Percentiles rank a stretch among this genome's conserved stretches.
Conservation (phyloP, 2,329 filamentous ascomycete genomes). For the Colletotrichum sp. region DNA sequence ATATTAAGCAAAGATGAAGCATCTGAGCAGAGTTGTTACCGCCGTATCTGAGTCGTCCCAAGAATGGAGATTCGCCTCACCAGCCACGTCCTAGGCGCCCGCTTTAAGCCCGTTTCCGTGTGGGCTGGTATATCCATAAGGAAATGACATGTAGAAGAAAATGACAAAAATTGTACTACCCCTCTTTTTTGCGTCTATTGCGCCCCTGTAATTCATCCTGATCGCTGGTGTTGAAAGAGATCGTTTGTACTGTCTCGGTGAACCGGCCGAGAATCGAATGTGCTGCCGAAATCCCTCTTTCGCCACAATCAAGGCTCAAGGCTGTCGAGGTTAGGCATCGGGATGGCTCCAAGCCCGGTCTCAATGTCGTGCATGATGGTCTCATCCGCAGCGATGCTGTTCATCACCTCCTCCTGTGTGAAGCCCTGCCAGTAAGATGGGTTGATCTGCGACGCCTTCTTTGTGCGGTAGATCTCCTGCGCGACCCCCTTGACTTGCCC, state of each 20-base stretch:
- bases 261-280: neutral
- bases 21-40: neutral
- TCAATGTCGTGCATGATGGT: constrained; percentile 65
- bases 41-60: neutral
- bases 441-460: constrained; percentile 60
- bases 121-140: neutral
- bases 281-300: neutral
- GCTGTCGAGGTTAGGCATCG: neutral
- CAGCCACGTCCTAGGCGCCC: neutral
- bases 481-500: constrained; percentile 79
- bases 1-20: neutral
- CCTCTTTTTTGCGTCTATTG: neutral
- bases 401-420: constrained; percentile 60
- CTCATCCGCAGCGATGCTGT: constrained; percentile 61
- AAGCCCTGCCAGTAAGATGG: constrained; percentile 61
- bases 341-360: constrained; percentile 17
- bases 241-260: neutral
- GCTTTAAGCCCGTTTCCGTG: neutral
- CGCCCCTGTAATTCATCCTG: neutral
- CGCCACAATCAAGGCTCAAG: neutral
- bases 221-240: neutral
- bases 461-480: constrained; percentile 71
- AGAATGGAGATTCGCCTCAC: neutral
- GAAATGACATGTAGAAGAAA: neutral
- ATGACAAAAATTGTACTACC: neutral